These are phyloP conservation scores for Stephania yunnanensis DNA, from an alignment of 164 flowering plant species.

Conservation along the genomic window DNA sequence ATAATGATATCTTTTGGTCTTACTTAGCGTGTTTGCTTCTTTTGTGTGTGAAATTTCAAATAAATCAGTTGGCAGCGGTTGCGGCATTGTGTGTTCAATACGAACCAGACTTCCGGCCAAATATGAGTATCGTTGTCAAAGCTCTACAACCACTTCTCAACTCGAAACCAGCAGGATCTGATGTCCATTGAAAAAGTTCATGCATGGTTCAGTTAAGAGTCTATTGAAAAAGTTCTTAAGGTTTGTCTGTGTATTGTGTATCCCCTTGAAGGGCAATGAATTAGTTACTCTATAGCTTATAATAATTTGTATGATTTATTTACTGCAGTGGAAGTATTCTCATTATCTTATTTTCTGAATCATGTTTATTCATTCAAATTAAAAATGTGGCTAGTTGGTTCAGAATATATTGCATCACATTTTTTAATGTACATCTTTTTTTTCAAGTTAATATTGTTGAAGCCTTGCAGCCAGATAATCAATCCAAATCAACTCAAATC, in stretches of 20 bases:
- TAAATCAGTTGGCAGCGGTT: slow-evolving; percentile 41
- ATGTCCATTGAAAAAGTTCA: background rate
- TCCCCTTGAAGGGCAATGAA: background rate
- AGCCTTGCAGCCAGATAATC: no score
- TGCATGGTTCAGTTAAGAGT: background rate
- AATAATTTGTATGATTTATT: no score
- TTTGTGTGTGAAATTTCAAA: background rate
- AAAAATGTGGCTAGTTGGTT: no score
- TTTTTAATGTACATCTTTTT: no score
- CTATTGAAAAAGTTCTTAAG: background rate
- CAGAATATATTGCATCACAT: no score
- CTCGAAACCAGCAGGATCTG: slow-evolving; percentile 32
- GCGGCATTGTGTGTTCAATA: slow-evolving; percentile 48
- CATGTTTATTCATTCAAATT: no score
- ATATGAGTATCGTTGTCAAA: slow-evolving; percentile 47
- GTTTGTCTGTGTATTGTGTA: background rate
- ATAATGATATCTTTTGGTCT: background rate
- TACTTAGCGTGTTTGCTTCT: background rate
- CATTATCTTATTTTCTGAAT: no score
- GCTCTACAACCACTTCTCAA: slow-evolving; percentile 40
- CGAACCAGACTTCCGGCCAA: slow-evolving; percentile 45
- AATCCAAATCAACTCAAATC: no score
- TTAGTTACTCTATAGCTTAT: background rate
- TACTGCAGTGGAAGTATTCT: no score
- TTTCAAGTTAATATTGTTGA: no score